These are phyloP conservation scores for Pseudogymnoascus sp. DNA, from an alignment of 2,329 filamentous ascomycete genomes.

Conservation along the genomic window DNA sequence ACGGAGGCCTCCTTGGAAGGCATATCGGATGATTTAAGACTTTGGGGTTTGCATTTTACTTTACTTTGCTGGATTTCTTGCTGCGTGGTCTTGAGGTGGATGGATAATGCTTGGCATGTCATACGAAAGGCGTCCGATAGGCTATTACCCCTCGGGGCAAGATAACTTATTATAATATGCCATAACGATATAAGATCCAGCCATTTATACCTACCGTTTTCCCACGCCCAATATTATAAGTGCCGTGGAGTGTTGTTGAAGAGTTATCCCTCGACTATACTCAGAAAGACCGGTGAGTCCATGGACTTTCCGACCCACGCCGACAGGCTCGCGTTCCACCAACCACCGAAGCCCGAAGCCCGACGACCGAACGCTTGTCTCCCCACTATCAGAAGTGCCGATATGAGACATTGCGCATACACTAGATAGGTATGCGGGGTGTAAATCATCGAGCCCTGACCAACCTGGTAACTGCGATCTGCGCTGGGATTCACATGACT, in stretches of 20 bases:
- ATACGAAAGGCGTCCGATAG: neutral
- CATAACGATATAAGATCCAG: neutral
- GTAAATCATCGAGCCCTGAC: neutral
- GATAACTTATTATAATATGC: neutral
- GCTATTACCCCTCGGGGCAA: no score
- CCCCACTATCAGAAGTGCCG: neutral
- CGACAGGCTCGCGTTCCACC: no score
- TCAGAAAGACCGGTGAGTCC: no score
- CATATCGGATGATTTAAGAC: neutral
- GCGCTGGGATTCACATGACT: neutral
- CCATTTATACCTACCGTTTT: no score
- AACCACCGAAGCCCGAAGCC: no score
- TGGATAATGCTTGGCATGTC: neutral
- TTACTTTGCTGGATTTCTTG: neutral
- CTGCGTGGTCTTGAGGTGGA: neutral
- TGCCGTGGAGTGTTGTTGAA: no score
- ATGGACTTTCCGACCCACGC: no score
- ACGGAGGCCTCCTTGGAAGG: conserved; percentile 29
- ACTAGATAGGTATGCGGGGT: neutral
- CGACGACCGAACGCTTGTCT: no score
- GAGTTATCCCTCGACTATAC: no score
- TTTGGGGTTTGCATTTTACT: no score
- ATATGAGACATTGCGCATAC: neutral
- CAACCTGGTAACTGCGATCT: neutral
- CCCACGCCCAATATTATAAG: no score